These are phyloP conservation scores for Symbiodinium natans DNA, from an alignment of 73 alveolate species.

Conservation along the genomic window DNA sequence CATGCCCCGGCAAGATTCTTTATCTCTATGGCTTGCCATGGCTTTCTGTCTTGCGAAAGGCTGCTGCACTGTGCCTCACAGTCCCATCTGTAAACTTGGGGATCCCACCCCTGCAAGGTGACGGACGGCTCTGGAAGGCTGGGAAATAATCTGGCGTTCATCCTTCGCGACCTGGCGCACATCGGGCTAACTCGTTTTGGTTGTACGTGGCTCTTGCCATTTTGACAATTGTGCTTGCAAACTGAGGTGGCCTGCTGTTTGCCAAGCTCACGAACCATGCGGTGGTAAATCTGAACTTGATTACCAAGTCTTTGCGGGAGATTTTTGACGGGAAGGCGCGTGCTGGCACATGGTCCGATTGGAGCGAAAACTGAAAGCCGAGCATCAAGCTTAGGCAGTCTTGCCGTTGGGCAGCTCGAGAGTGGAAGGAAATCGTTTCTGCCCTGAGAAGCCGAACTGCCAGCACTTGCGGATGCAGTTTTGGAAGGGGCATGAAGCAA, in stretches of 20 bases:
- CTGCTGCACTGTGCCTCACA: too few species aligned
- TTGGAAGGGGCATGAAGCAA: not conserved
- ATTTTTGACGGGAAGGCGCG: conserved; percentile 45
- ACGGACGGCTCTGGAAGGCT: conserved; percentile 81
- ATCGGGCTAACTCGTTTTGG: not conserved
- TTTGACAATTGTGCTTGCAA: not conserved
- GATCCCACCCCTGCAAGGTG: not conserved
- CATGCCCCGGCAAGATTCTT: too few species aligned
- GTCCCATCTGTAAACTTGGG: too few species aligned
- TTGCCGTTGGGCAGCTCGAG: conserved; percentile 38
- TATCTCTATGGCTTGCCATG: too few species aligned
- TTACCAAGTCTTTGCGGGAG: conserved; percentile 26
- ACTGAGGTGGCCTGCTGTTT: conserved; percentile 51
- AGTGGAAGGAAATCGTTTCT: conserved; percentile 51
- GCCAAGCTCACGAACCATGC: conserved; percentile 71
- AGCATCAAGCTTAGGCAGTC: conserved; percentile 65
- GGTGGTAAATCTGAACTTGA: conserved; percentile 27
- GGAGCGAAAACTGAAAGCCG: not conserved
- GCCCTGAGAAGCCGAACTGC: conserved; percentile 53
- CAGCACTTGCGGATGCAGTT: not conserved
- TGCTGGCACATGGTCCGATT: not conserved
- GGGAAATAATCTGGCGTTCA: conserved; percentile 68
- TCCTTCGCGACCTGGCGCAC: conserved; percentile 28
- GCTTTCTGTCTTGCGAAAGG: too few species aligned
- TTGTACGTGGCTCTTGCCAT: not conserved